Evolutionary conservation across 352 stramenopile species (phyloP), one percentile per base, ranked within the genome.

Genomic region (Phytophthora sansomeana): DNA sequence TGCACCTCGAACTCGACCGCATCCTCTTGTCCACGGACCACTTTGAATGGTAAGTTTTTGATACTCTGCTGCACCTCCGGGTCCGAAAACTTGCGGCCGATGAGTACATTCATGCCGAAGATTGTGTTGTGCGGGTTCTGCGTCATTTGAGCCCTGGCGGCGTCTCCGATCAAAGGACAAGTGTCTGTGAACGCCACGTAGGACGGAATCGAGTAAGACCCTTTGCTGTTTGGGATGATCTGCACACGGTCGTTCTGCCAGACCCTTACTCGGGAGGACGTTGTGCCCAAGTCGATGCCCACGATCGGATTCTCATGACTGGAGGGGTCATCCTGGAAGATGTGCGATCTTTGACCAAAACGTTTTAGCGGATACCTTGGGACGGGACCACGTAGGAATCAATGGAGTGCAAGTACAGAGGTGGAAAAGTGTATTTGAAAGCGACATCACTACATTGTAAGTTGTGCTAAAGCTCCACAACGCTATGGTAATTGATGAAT

Each of bases 341-440:
- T n/a, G n/a, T n/a, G n/a, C n/a, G n/a, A n/a, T n/a, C n/a, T n/a
- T n/a, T n/a, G 21, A 24, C 21, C 21, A 24, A 24, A 24, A 24
- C 21, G 21, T 24, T 3, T 24, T 24, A 24, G 21, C 21, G 21
- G 21, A 24, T 24, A 24, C 21, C 21, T 24, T 24, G 21, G 21
- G 21, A 24, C 21, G 21, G 21, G 21, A 24, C 21, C 21, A 24
- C 21, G 21, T 24, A 24, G 21, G 21, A 24, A 24, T 24, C 21
- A 24, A 24, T 24, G 21, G 21, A 24, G n/a, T n/a, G n/a, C n/a
- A 26, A n/a, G 11, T 59, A 32, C 36, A 47, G 29, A 3, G 5
- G 41, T 17, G n/a, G 17, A 33, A 47, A 48, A 46, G 28, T 51
- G 57, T 44, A 64, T 58, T 44, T 51, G 26, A 49, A 28, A 42